Evolutionary conservation across 2,329 filamentous ascomycete genomes (phyloP), one percentile per base, ranked within the genome.

Genomic region (Sporothrix inflata): DNA sequence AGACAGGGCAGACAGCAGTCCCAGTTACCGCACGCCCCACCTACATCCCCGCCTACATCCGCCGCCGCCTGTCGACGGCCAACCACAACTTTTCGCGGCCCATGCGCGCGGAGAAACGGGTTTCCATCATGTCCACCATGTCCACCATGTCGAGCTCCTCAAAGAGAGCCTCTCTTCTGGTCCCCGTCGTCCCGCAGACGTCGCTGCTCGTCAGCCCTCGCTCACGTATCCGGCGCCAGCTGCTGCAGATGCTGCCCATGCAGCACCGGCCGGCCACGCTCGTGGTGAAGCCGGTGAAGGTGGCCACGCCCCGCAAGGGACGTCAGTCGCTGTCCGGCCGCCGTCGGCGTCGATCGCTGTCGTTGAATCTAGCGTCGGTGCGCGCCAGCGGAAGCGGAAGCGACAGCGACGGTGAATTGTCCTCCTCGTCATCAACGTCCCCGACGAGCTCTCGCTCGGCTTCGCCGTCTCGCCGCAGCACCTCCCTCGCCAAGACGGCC

Each of bases 51-150:
- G 57, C 67, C 2, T 47, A 30, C n/a, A 42, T 40, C 2, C 60
- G 34, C 19, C 63, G 69, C 12, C 38, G 72, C 42, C 63, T 40
- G 38, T 34, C 51, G 2, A 19, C 60, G 8, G 12, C 34, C 16
- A 53, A 42, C 65, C 66, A 70, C 72, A 73, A 73, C 27, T 73
- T 73, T 19, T 73, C 72, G 4, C 66, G 72, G 27, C 72, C 72
- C 0, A 42, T 70, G 47, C 63, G 38, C 16, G 27, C 57, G 7
- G 66, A 7, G 45, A 69, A 40, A 27, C 69, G 55, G 27, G 14
- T 38, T 7, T 60, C 55, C 6, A 4, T n/a, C 24, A 12, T 65
- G 40, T 65, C 61, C 34, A 42, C 21, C 55, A 40, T 61, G 55
- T 61, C 55, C 30, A 55, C 53, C 53, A 34, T 57, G 53, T 61